These are phyloP conservation scores for Fusarium sp. DNA, from an alignment of 2,329 filamentous ascomycete species.

Conservation along the genomic window DNA sequence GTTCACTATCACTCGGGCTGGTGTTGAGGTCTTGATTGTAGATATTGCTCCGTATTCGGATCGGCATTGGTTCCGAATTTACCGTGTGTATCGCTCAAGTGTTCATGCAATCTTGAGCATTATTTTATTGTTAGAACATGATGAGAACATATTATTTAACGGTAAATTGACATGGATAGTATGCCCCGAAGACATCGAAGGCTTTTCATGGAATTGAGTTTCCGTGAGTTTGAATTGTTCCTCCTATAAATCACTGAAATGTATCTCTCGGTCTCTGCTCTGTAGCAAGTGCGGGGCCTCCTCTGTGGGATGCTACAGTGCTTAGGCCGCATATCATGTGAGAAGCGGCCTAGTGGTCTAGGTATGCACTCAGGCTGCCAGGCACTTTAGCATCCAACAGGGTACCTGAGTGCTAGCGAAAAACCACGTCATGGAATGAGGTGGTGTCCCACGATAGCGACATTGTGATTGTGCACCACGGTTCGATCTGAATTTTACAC, in stretches of 20 bases:
- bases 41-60: constrained; percentile 30
- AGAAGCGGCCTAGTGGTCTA: constrained; percentile 23
- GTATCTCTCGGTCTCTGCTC: too few relatives aligned
- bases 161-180: too few relatives aligned
- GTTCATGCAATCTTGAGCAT: not conserved
- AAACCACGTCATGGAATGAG: constrained; percentile 24
- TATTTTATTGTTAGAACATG: not conserved
- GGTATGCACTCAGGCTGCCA: not conserved
- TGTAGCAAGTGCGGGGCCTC: not conserved
- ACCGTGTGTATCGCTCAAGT: constrained; percentile 17
- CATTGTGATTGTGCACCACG: not conserved
- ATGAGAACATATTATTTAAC: not conserved
- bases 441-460: constrained; percentile 21
- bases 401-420: constrained; percentile 37
- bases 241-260: too few relatives aligned
- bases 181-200: too few relatives aligned
- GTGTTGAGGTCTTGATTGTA: constrained; percentile 26
- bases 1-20: constrained; percentile 19
- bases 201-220: not conserved
- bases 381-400: constrained; percentile 23
- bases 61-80: constrained; percentile 38
- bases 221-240: not conserved
- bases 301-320: constrained; percentile 4
- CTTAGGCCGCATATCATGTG: constrained; percentile 37
- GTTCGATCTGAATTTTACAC: not conserved